phyloP scores from a whole-genome alignment of 257 asterid genomes.

The Solanum lycopersicoides region DNA sequence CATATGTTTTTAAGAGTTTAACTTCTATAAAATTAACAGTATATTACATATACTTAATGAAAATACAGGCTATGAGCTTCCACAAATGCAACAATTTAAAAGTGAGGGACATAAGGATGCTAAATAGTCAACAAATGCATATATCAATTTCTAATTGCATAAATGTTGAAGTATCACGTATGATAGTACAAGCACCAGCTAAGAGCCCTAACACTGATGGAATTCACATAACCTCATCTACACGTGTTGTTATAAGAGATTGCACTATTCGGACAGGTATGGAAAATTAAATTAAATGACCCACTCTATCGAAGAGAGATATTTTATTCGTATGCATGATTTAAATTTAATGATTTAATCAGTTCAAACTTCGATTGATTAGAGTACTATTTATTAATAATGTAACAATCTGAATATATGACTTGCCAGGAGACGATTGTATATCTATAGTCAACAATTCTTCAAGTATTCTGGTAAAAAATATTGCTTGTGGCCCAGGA shows the following conservation, averaged over 20 bases:
- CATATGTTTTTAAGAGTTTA: not conserved
- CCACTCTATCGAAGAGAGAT: not conserved
- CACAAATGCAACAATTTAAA: constrained; percentile 63
- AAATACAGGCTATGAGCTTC: constrained; percentile 66
- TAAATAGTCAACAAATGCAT: constrained; percentile 66
- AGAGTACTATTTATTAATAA: not conserved
- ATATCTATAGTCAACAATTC: constrained; percentile 82
- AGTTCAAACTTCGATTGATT: no score
- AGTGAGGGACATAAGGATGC: constrained; percentile 33
- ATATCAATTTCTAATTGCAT: constrained; percentile 43
- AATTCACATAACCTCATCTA: constrained; percentile 69
- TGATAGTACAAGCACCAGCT: constrained; percentile 50
- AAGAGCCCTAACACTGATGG: constrained; percentile 88
- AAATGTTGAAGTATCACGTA: constrained; percentile 30
- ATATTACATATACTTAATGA: not conserved
- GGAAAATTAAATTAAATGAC: not conserved
- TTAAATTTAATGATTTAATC: no score
- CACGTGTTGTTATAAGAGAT: constrained; percentile 32
- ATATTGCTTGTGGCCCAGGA: constrained; percentile 53
- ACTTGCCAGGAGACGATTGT: constrained; percentile 73
- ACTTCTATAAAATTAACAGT: not conserved
- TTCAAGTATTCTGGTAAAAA: constrained; percentile 35
- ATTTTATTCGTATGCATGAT: not conserved
- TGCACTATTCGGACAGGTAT: constrained; percentile 29
- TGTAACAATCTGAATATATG: not conserved